Base-by-base conservation (phyloP, 192 early-diverging fungal genomes). In the Podila epigama region DNA sequence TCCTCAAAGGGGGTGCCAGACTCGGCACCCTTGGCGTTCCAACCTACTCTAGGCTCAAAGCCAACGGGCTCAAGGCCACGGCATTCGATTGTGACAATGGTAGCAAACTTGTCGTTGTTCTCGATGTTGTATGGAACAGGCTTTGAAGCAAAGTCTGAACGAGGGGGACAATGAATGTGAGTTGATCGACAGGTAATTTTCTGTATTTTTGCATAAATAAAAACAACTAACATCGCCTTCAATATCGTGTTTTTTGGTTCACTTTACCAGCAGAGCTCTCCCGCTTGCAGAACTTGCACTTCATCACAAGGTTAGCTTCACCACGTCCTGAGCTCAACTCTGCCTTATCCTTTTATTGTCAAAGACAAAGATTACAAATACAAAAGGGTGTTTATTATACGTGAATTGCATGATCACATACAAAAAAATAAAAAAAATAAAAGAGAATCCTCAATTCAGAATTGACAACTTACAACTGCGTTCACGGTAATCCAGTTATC, bases 211-310 rank as follows among this genome's bases (percentile, higher is more conserved):
- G n/a, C n/a, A n/a, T n/a, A n/a, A 36, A 58, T 34, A 32, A 16
- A 13, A 13, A 35, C 25, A 60, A 36, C 0, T 18, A 54, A 25
- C n/a, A 29, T 25, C 34, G 50, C 7, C 20, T 4, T n/a, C 51
- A 20, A 41, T 40, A 13, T 37, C 5, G 32, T 22, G 31, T 2
- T 31, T 25, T 2, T 12, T 0, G n/a, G 13, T 72, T 12, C 6
- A 27, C 55, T 82, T 79, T 86, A 83, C 84, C 84, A 28, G 87
- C 86, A 31, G 87, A 90, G 52, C 83, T 80, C 68, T 92, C 91
- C 48, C 90, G 88, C 67, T 90, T 92, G 82, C 93, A 96, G 67
- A 93, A 94, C 84, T 96, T 94, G 89, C 95, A 98, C 40, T 79
- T 77, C 92, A 98, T 96, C 34, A 93, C 90, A 40, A 97, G 72